These are phyloP conservation scores for Haplosporangium sp. DNA, from an alignment of 371 early-diverging fungal genomes.

Conservation along the genomic window DNA sequence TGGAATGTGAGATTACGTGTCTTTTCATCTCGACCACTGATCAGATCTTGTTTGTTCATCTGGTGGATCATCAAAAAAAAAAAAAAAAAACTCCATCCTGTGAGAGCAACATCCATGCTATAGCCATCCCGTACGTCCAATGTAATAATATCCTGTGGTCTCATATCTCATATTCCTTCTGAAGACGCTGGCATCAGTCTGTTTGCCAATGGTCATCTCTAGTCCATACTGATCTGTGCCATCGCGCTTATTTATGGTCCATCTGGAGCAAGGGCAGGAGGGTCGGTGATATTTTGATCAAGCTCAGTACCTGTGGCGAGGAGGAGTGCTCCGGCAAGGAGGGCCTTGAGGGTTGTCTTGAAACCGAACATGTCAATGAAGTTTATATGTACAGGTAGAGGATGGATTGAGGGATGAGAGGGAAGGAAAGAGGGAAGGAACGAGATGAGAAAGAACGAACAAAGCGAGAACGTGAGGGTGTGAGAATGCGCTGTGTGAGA, in stretches of 20 bases:
- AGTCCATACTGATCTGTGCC: not conserved
- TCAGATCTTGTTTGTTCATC: not conserved
- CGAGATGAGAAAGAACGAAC: constrained; percentile 7
- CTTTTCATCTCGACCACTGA: not conserved
- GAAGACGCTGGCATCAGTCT: too few relatives aligned
- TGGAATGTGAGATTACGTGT: not conserved
- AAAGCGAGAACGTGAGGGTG: not conserved
- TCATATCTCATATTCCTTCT: too few relatives aligned
- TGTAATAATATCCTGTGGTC: too few relatives aligned
- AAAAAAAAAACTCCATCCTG: not conserved
- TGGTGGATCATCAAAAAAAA: too few relatives aligned
- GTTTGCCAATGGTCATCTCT: not conserved
- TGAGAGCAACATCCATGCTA: not conserved
- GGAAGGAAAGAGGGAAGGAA: constrained; percentile 7
- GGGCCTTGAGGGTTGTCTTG: constrained; percentile 54
- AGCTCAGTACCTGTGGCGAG: constrained; percentile 45
- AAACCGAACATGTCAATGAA: constrained; percentile 40
- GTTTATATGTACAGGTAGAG: constrained; percentile 9
- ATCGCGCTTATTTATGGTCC: not conserved
- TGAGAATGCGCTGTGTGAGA: constrained; percentile 5
- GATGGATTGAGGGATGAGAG: constrained; percentile 4
- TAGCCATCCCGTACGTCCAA: too few relatives aligned
- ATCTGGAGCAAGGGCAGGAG: not conserved
- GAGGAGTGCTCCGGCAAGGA: constrained; percentile 44
- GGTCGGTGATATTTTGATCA: not conserved